Evolutionary conservation across 768 basidiomycete species (phyloP), one percentile per base, ranked within the genome.

Genomic region (Pleurotus tuber-regium): DNA sequence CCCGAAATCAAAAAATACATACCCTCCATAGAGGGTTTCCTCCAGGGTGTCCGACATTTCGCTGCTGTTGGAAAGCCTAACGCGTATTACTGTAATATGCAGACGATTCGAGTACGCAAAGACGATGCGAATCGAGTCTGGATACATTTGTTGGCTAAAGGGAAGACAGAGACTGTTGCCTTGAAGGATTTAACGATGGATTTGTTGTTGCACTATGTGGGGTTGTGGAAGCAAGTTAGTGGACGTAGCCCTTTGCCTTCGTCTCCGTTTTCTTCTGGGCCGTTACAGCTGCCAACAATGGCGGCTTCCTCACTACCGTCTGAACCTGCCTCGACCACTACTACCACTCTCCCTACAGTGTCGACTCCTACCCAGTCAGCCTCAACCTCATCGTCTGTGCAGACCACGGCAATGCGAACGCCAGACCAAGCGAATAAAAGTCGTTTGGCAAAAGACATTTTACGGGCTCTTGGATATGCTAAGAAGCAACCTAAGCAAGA

Each of bases 391-490:
- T 44, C 16, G 25, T 16, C 38, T 46, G 47, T 31, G 42, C 21
- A 36, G 47, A 40, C 19, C 48, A 42, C 66, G 66, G 8, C 30
- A 31, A n/a, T n/a, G n/a, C n/a, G n/a, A n/a, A n/a, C 69, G 4
- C 75, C 76, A 21, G 54, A 59, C 28, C 64, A 79, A 24, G 81
- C 78, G 4, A 71, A 82, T 59, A 77, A 70, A 56, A 74, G 30
- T 40, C 71, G 70, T 36, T 70, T 87, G 23, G 84, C 84, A 2
- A 73, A 68, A 38, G 82, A 84, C 61, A 68, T 87, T 39, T 56
- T 87, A 18, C 73, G 71, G 38, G 79, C 82, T 5, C 69, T 86
- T 3, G 75, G 76, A 14, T n/a, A n/a, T n/a, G n/a, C n/a, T n/a
- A 54, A 54, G 39, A 54, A 57, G 19, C 23, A 33, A 4, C 4